Conservation (phyloP, 2,329 filamentous ascomycete species). For the Torrubiella hemipterigena region DNA sequence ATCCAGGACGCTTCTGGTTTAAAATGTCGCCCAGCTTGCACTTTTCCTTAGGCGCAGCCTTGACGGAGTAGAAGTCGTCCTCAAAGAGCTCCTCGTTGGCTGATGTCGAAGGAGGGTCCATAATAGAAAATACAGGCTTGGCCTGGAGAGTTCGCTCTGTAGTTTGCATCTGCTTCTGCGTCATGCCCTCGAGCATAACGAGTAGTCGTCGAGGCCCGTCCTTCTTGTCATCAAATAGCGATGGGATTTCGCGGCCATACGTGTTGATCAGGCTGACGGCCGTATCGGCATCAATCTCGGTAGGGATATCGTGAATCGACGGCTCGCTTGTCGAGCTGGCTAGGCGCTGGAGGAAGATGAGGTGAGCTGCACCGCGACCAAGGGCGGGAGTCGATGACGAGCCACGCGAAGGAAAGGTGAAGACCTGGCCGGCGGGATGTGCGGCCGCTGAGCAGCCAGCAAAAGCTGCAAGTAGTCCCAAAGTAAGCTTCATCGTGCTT, state of each 20-base stretch:
- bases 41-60: slow-evolving; percentile 20
- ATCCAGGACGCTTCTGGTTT: slow-evolving; percentile 29
- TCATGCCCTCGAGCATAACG: slow-evolving; percentile 46
- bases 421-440: slow-evolving; percentile 36
- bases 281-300: slow-evolving; percentile 27
- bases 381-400: slow-evolving; percentile 26
- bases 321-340: slow-evolving; percentile 33
- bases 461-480: slow-evolving; percentile 25
- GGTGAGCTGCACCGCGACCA: slow-evolving; percentile 40
- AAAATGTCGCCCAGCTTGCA: slow-evolving; percentile 27
- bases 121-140: slow-evolving; percentile 35
- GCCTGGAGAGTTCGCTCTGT: slow-evolving; percentile 23
- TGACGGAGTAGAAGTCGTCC: slow-evolving; percentile 26
- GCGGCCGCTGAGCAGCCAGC: slow-evolving; percentile 25
- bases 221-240: slow-evolving; percentile 33
- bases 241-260: slow-evolving; percentile 40
- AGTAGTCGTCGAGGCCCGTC: slow-evolving; percentile 41
- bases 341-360: slow-evolving; percentile 47
- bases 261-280: slow-evolving; percentile 45
- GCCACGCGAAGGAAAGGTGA: slow-evolving; percentile 30
- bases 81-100: slow-evolving; percentile 30
- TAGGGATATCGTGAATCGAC: slow-evolving; percentile 32
- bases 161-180: slow-evolving; percentile 30
- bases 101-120: slow-evolving; percentile 28
- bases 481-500: slow-evolving; percentile 32